These are phyloP conservation scores for Viridothelium virens DNA, from an alignment of 495 filamentous ascomycete species.

Conservation along the genomic window DNA sequence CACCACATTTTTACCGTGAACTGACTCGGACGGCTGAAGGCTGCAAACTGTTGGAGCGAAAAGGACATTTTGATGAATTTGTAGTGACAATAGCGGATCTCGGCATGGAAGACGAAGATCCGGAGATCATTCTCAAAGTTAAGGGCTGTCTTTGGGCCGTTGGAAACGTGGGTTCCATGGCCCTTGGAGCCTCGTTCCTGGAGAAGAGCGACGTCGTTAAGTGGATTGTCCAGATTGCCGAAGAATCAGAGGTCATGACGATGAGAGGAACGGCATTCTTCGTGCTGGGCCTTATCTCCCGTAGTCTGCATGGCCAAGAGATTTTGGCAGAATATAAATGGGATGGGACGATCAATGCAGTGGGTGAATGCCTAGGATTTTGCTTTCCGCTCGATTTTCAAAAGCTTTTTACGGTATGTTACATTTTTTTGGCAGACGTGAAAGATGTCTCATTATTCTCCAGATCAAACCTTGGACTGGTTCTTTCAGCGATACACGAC, in stretches of 20 bases:
- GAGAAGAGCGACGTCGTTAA: conserved; percentile 79
- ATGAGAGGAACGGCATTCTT: conserved; percentile 94
- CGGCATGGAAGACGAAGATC: conserved; percentile 72
- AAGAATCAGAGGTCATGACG: conserved; percentile 77
- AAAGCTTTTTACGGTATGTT: conserved; percentile 61
- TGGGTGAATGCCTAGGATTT: conserved; percentile 76
- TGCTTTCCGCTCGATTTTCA: conserved; percentile 74
- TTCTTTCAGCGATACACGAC: conserved; percentile 15
- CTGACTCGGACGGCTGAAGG: conserved; percentile 87
- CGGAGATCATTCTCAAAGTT: conserved; percentile 82
- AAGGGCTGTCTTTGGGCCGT: conserved; percentile 98
- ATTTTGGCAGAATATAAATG: conserved; percentile 80
- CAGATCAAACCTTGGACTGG: conserved; percentile 33
- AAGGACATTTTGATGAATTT: conserved; percentile 94
- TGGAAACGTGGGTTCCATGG: conserved; percentile 97
- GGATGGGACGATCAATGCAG: conserved; percentile 79
- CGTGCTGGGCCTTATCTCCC: conserved; percentile 83
- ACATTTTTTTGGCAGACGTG: neutral
- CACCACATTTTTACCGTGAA: conserved; percentile 95
- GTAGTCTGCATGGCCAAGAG: conserved; percentile 84
- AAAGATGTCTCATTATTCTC: neutral
- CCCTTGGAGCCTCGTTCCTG: conserved; percentile 87
- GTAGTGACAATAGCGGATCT: conserved; percentile 78
- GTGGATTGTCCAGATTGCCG: conserved; percentile 77
- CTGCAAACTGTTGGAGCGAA: conserved; percentile 79